These are phyloP conservation scores for Acmispon strigosus DNA, from an alignment of 306 rosid species.

Conservation along the genomic window DNA sequence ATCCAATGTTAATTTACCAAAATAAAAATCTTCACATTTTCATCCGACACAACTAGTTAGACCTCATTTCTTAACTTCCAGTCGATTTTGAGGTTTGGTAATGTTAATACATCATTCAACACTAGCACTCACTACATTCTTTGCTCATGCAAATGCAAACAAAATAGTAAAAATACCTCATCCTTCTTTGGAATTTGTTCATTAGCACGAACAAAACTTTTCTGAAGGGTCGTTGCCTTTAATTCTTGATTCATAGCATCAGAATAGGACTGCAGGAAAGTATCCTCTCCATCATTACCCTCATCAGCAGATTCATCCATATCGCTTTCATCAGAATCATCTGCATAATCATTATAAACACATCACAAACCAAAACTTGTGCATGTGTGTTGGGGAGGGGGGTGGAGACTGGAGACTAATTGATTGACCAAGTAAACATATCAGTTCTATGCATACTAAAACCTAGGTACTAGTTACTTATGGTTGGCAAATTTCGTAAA, in stretches of 20 bases:
- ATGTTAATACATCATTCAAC: not conserved
- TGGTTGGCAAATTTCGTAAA: not conserved
- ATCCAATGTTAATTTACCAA: not conserved
- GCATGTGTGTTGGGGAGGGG: too few relatives aligned
- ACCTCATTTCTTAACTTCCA: not conserved
- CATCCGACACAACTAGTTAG: not conserved
- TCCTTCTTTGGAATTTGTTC: conserved; percentile 59
- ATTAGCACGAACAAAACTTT: conserved; percentile 75
- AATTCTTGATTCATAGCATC: conserved; percentile 66
- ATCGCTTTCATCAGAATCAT: conserved; percentile 65
- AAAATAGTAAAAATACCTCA: conserved; percentile 45
- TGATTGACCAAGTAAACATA: too few relatives aligned
- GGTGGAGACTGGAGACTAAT: too few relatives aligned
- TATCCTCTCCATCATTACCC: conserved; percentile 34
- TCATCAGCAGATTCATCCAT: conserved; percentile 36
- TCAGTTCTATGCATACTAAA: not conserved
- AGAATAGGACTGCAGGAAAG: conserved; percentile 66
- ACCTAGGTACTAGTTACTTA: not conserved
- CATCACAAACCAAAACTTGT: not conserved
- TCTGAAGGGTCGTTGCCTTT: conserved; percentile 62
- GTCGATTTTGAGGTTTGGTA: not conserved
- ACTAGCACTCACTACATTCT: not conserved
- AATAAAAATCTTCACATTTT: too few relatives aligned
- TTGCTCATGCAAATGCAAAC: conserved; percentile 14
- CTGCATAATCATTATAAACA: conserved; percentile 33